Evolutionary conservation across 139 green algal species (phyloP), one percentile per base, ranked within the genome.

Genomic region (Tetradesmus obliquus): DNA sequence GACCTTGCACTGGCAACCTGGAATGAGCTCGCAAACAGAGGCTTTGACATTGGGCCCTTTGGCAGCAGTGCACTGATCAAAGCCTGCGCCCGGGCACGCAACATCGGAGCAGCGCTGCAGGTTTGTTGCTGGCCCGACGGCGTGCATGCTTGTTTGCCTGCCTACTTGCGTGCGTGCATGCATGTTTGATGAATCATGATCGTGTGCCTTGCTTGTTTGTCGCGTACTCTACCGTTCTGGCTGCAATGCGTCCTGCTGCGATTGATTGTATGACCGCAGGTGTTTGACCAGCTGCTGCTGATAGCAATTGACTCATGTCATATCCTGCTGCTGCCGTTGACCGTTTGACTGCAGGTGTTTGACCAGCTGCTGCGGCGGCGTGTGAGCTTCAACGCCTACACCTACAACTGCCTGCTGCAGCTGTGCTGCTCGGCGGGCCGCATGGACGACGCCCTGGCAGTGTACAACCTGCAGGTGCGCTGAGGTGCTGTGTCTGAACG

Each of bases 361-460:
- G 91, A 91, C n/a, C 85, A 91, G 91, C 19, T 93, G 76, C 85
- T 93, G 84, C 79, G 85, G 5, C 51, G 20, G 58, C 88, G 92
- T 74, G 92, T 95, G 86, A 93, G 60, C 15, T 88, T 94, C 81
- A 95, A 94, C 91, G 79, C 90, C 79, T 94, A 93, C 90, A 89
- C 86, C 51, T 92, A 92, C 86, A 94, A 94, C 92, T 93, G 87
- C 84, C 85, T 94, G 60, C 55, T 94, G 45, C 94, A 96, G 79
- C 79, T 95, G 82, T 95, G 66, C 66, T 17, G 17, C 17, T 66
- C 80, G 6, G n/a, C 91, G 55, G 94, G 93, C 15, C 66, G 66
- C 66, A 76, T 76, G 66, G 66, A 95, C 24, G 94, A 96, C 45
- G 89, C 88, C 5, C 55, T 93, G 15, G 82, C 86, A 4, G 71